Conservation (phyloP, 2,329 filamentous ascomycete species). For the Botrytis deweyae region DNA sequence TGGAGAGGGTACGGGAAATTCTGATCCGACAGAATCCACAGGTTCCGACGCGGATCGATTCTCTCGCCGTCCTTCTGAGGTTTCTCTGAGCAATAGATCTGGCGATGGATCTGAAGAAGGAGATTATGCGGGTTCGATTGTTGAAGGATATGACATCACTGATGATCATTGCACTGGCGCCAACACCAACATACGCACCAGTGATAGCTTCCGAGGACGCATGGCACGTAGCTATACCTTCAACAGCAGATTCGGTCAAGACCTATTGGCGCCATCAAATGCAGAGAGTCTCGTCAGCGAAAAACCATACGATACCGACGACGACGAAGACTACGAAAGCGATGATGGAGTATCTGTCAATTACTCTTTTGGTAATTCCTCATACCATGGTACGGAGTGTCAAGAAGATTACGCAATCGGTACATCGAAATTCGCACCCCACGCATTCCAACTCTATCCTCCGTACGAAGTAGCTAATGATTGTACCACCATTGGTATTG, state of each 20-base stretch:
- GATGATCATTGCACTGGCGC: neutral
- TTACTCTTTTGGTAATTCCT: constrained; percentile 2
- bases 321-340: neutral
- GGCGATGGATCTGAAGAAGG: neutral
- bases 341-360: neutral
- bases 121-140: constrained; percentile 1
- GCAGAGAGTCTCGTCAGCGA: neutral
- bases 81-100: neutral
- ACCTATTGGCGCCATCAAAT: neutral
- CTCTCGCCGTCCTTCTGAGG: neutral
- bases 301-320: neutral
- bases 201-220: neutral
- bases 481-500: neutral
- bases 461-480: neutral
- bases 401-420: constrained; percentile 13
- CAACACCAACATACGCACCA: neutral
- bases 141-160: constrained; percentile 6
- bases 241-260: neutral
- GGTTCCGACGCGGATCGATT: neutral
- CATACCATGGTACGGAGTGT: constrained; percentile 7
- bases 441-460: neutral
- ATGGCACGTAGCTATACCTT: neutral
- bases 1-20: neutral
- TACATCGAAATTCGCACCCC: constrained; percentile 1
- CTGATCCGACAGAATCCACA: neutral